Conservation (phyloP, 2,329 filamentous ascomycete genomes). For the Trichothecium sympodiale region DNA sequence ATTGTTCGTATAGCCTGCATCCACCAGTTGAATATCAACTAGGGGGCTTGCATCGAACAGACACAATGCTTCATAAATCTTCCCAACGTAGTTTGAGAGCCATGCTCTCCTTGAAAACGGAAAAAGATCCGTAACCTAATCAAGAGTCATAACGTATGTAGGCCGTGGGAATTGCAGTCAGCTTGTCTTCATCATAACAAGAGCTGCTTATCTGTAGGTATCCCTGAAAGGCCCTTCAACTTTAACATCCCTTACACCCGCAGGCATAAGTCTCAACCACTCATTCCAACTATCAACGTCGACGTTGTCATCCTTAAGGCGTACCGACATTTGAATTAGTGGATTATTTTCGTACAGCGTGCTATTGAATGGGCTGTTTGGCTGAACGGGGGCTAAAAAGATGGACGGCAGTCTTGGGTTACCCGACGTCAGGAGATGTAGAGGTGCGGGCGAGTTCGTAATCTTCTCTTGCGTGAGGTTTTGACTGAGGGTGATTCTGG, state of each 20-base stretch:
- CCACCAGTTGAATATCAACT: no score
- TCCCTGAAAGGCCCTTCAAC: constrained; percentile 37
- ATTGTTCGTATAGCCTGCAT: no score
- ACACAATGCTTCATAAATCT: no score
- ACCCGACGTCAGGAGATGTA: constrained; percentile 45
- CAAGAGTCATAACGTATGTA: no score
- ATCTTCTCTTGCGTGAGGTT: constrained; percentile 34
- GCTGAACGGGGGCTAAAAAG: constrained; percentile 38
- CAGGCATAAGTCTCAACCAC: constrained; percentile 47
- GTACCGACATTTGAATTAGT: constrained; percentile 38
- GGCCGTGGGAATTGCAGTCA: no score
- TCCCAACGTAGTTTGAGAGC: no score
- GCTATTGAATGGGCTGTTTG: constrained; percentile 24
- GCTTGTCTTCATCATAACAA: no score
- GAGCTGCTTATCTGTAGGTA: background rate
- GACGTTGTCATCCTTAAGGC: constrained; percentile 37
- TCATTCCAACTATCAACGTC: constrained; percentile 44
- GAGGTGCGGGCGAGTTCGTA: constrained; percentile 39
- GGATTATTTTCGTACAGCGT: constrained; percentile 31
- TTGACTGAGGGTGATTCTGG: constrained; percentile 38
- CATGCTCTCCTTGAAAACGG: no score
- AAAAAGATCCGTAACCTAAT: no score
- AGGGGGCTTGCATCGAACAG: no score
- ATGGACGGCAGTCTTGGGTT: constrained; percentile 44
- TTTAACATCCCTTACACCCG: constrained; percentile 43